Base-by-base conservation (phyloP, 2,329 filamentous ascomycete genomes). In the Hypomyces rosellus region DNA sequence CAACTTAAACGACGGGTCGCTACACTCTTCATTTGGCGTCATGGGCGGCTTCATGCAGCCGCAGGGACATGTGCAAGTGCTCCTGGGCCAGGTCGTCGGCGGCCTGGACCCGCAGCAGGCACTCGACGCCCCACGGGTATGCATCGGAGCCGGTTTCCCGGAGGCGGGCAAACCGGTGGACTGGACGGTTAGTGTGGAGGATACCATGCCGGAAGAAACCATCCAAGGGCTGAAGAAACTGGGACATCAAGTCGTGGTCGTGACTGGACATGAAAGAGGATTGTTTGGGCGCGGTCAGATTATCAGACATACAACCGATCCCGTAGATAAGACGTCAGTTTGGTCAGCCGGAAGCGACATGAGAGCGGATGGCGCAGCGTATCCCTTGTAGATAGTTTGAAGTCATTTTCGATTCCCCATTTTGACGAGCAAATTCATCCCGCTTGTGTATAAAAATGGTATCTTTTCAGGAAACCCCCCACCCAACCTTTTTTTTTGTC, bases 21-120 rank as follows among this genome's bases (percentile, higher is more conserved):
- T 97, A 50, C 88, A 96, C 66, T 86, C 82, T 4, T 87, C 95
- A 0, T 96, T 92, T 61, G 93, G 93, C 48, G 92, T 97, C 53
- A 97, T 97, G 93, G 93, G 93, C 47, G 92, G 90, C 2, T 97
- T 95, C 70, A 97, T 97, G 88, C 93, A 99, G 71, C 93, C 93
- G 0, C 93, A 97, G 69, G 93, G 92, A 18, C 93, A 97, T 54
- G 85, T 97, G 0, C 93, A 97, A 68, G 90, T 96, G 1, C 71
- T 99, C 9, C 75, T 97, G 2, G 95, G 95, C 57, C 91, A 95
- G 79, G 70, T 95, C 0, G 81, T 90, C 0, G 95, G 91, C 59
- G 82, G 84, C 2, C 75, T 89, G 48, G 86, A 85, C 55, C 90
- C 91, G 1, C 93, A 99, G 69, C 83, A 89, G 52, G 90, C 92